Evolutionary conservation across 345 rosid species (phyloP), one percentile per base, ranked within the genome.

Genomic region (Citrus unshiu): DNA sequence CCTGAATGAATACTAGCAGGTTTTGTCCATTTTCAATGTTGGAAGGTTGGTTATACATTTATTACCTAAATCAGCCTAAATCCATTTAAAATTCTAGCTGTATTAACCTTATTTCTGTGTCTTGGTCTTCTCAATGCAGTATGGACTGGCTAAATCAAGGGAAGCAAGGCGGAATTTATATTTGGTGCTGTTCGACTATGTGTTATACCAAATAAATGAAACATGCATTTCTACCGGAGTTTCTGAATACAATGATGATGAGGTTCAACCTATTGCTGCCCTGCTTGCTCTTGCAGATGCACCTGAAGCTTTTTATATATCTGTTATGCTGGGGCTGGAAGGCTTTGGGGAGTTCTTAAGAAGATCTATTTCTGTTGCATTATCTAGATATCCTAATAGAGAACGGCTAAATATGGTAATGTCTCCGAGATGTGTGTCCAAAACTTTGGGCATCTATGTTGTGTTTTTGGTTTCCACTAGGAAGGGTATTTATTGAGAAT

Each of bases 321-420:
- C 99, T 86, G 92, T 96, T 84, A 96, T 90, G 88, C 94, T 93
- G 78, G 99, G 99, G 65, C 86, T 94, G 70, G 97, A 94, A 85
- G 98, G 99, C 81, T 92, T 94, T 71, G 98, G 93, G 59, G 98
- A 93, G 88, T 91, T 96, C 81, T 81, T 94, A 83, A 91, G 98
- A 85, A 91, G 94, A 88, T 91, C 98, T 77, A 85, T 96, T 83
- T 87, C 94, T 66, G 85, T 89, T 80, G 88, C 93, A 84, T 86
- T 96, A 85, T 88, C 92, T 81, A 90, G 93, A 84, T 91, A 92
- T 81, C 90, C 93, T 79, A 96, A 93, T 79, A 91, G 89, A n/a
- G 97, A 91, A 78, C 94, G 97, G 56, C 85, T 94, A 63, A 90
- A 89, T 83, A 84, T 81, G 98, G 99, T 96, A 90, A 83, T 80